Evolutionary conservation across 345 rosid genomes (phyloP).

Genomic region (Reutealis trisperma): DNA sequence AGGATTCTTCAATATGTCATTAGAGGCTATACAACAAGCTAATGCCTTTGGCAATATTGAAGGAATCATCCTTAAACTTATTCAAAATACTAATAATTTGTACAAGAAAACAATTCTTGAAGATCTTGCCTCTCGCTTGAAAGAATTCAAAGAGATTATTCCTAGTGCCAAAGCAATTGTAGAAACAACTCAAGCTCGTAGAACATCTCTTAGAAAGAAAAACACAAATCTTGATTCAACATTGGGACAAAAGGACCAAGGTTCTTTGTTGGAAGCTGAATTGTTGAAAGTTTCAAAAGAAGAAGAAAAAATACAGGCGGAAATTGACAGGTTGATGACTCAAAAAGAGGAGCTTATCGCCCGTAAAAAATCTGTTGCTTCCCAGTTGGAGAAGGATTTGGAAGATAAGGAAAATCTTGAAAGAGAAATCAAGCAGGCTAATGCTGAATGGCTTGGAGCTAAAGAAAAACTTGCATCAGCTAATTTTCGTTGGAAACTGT

Average conservation of each 20-base stretch:
- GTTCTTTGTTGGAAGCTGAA: no score
- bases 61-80: neutral
- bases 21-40: constrained; percentile 8
- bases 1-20: constrained; percentile 13
- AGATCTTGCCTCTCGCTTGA: neutral
- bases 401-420: neutral
- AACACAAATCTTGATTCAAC: no score
- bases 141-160: constrained; percentile 3
- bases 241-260: no score
- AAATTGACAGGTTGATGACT: neutral
- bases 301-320: neutral
- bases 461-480: neutral
- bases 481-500: constrained; percentile 10
- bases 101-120: constrained; percentile 7
- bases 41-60: constrained; percentile 7
- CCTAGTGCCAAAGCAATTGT: neutral
- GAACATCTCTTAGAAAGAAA: no score
- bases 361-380: neutral
- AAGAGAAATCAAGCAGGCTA: constrained; percentile 2
- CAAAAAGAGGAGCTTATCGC: neutral
- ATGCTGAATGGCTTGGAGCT: neutral
- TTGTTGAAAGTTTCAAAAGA: no score
- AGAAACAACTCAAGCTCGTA: constrained; percentile 5
- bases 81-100: neutral
- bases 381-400: neutral